These are phyloP conservation scores for Eucalyptus cloeziana DNA, from an alignment of 345 rosid genomes.

Conservation along the genomic window DNA sequence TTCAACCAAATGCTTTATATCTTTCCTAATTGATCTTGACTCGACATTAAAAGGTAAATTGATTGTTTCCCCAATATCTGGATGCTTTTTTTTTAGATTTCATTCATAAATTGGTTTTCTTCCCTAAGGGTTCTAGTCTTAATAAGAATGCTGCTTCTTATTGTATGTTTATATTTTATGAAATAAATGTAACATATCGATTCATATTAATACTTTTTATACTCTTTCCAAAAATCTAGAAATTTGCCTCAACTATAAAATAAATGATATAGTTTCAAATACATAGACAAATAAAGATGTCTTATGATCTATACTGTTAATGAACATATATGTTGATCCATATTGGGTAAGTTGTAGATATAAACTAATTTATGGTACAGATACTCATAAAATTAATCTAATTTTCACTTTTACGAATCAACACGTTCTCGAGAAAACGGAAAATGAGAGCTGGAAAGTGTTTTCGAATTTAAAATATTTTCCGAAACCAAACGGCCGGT, in stretches of 20 bases:
- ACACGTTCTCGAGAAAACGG: neutral
- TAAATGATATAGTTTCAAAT: too few relatives aligned
- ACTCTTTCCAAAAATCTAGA: neutral
- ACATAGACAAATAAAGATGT: neutral
- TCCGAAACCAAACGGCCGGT: neutral
- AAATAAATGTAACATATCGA: too few relatives aligned
- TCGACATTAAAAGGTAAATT: too few relatives aligned
- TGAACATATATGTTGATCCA: neutral
- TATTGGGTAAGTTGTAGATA: neutral
- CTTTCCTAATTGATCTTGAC: too few relatives aligned
- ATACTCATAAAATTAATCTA: neutral
- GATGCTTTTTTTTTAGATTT: too few relatives aligned
- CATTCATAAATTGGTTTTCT: too few relatives aligned
- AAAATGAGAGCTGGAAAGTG: neutral
- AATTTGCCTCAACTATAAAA: neutral
- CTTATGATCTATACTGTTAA: too few relatives aligned
- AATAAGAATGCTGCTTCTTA: too few relatives aligned
- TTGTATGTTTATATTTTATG: neutral
- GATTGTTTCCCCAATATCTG: too few relatives aligned
- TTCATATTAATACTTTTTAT: neutral
- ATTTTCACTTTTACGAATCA: neutral
- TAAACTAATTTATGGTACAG: neutral
- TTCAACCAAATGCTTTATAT: too few relatives aligned
- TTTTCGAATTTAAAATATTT: neutral
- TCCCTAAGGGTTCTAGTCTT: too few relatives aligned